Base-by-base conservation (phyloP, 2,329 filamentous ascomycete genomes). In the Triangularia verruculosa region DNA sequence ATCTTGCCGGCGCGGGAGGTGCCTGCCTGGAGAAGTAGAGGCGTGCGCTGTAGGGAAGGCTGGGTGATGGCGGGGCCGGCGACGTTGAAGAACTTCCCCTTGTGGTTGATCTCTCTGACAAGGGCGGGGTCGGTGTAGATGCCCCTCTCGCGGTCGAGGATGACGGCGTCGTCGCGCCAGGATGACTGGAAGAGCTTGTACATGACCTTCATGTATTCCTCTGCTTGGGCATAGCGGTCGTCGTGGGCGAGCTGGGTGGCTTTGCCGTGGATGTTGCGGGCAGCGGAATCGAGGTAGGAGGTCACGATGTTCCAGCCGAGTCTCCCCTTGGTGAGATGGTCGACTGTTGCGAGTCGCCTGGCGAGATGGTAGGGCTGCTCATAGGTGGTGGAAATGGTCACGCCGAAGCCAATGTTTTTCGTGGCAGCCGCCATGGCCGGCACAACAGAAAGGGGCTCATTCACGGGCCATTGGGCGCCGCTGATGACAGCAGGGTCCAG, bases 391-490 rank as follows among this genome's bases (percentile, higher is more conserved):
- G 84, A 83, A 0, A 87, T 82, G 0, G 88, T 90, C 1, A 90
- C 85, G 0, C 88, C 88, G 65, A 91, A 90, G 0, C 83, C 85
- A n/a, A 91, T 82, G 63, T 80, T 89, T 67, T 84, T 82, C 0
- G 88, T 90, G 0, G 79, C 87, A 0, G 87, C 87, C 0, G 88
- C 87, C 86, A 90, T 89, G 2, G 87, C 86, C 1, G 87, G 80
- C 0, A 90, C 79, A 2, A 87, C 80, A 3, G 82, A 79, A 1
- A 90, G 71, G 0, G 88, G 88, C 71, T 91, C 88, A 64, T 89
- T 89, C n/a, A 90, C 85, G 0, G 88, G 88, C 82, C 86, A 90
- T 73, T 91, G 88, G 0, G 87, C 86, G 1, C 86, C 88, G 0
- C 86, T 84, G 0, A 80, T 73, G 57, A 89, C 82, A 0, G 86